A percentile compares a stretch with the other conserved stretches of the same genome.
Conservation (phyloP, 805 yeast species). For the Clavispora vitiphila region DNA sequence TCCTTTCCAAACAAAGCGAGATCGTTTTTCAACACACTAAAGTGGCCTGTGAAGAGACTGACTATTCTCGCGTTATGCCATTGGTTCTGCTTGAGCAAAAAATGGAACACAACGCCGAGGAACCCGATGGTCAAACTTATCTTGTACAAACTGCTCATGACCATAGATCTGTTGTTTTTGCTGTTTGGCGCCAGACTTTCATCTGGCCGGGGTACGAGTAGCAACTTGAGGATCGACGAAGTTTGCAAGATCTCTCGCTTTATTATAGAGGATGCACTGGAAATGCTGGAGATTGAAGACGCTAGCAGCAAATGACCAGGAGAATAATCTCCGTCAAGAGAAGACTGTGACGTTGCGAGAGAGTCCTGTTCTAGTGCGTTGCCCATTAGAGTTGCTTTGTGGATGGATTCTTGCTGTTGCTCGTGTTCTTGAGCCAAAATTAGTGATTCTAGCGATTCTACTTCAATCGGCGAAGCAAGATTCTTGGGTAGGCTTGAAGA, state of each 20-base stretch:
- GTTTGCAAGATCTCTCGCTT: constrained; percentile 22
- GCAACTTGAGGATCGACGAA: constrained; percentile 17
- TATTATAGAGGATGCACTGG: constrained; percentile 26
- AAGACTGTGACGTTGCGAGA: constrained; percentile 16
- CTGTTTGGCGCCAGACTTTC: constrained; percentile 1
- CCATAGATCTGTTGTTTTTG: constrained; percentile 3
- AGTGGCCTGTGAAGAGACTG: constrained; percentile 3
- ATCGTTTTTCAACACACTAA: background rate
- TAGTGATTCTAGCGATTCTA: constrained; percentile 5
- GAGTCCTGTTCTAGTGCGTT: constrained; percentile 23
- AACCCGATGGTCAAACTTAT: constrained; percentile 36
- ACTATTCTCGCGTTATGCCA: constrained; percentile 7
- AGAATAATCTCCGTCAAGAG: constrained; percentile 15
- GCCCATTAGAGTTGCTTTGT: constrained; percentile 23
- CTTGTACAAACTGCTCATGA: constrained; percentile 21
- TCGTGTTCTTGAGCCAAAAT: constrained; percentile 29
- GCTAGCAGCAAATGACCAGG: constrained; percentile 23
- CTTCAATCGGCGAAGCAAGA: background rate
- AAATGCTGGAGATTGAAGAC: constrained; percentile 29
- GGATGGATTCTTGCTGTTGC: constrained; percentile 21
- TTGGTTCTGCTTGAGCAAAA: constrained; percentile 21
- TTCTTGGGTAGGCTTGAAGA: constrained; percentile 21
- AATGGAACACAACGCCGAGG: constrained; percentile 34
- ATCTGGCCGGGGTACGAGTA: background rate
- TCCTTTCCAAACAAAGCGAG: background rate